phyloP scores from a whole-genome alignment of 495 filamentous ascomycete genomes.

The Lindgomyces ingoldianus region DNA sequence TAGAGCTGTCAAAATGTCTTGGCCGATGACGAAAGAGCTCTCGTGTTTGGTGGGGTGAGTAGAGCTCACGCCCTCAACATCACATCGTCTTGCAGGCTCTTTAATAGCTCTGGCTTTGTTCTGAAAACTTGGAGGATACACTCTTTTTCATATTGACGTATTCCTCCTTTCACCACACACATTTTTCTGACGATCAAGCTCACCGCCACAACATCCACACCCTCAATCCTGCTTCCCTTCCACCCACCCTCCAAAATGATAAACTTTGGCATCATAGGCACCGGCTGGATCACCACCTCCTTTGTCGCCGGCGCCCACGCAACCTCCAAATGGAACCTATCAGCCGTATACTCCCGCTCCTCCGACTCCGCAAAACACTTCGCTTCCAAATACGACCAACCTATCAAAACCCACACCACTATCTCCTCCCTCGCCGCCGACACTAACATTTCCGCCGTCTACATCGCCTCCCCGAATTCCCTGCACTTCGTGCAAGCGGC shows the following conservation, averaged over 20 bases:
- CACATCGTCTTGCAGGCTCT: too few species aligned
- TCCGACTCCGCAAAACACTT: slow-evolving; percentile 38
- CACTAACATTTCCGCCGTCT: slow-evolving; percentile 49
- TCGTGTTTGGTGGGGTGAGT: background rate
- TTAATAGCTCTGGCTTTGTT: too few species aligned
- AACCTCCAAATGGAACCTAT: slow-evolving; percentile 39
- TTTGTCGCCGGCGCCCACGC: slow-evolving; percentile 43
- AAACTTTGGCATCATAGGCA: slow-evolving; percentile 38
- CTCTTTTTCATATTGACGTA: background rate
- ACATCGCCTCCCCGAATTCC: slow-evolving; percentile 55
- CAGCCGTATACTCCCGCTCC: slow-evolving; percentile 44
- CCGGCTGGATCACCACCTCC: slow-evolving; percentile 45
- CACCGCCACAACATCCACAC: background rate
- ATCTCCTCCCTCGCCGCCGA: slow-evolving; percentile 43
- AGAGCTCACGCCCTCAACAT: background rate
- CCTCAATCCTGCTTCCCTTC: background rate
- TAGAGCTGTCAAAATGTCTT: background rate
- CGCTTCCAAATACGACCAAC: slow-evolving; percentile 29
- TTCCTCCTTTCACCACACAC: background rate
- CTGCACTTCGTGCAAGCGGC: slow-evolving; percentile 66
- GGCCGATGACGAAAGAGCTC: background rate
- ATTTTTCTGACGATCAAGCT: background rate
- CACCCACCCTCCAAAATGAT: slow-evolving; percentile 23
- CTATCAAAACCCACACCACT: slow-evolving; percentile 36
- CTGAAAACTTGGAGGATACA: too few species aligned